These are phyloP conservation scores for Myxozyma sirexii DNA, from an alignment of 805 yeast genomes.

Conservation along the genomic window DNA sequence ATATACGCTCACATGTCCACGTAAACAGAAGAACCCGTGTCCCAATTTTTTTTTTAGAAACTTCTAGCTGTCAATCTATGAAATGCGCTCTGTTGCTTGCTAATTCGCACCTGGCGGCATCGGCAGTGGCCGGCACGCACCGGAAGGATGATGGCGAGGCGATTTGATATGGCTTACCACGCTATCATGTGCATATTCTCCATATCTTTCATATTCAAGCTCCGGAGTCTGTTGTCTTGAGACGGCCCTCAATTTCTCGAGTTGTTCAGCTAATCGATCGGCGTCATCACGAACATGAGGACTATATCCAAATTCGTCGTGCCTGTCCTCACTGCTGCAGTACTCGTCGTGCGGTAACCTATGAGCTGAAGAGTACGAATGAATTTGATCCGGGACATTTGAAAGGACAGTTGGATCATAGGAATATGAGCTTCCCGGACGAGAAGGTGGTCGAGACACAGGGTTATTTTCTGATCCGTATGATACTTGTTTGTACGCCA, in stretches of 20 bases:
- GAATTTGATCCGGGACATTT: constrained; percentile 12
- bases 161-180: not conserved
- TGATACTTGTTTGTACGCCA: not conserved
- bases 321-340: not conserved
- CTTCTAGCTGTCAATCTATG: too few relatives aligned
- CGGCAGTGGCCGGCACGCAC: constrained; percentile 1
- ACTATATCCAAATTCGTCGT: not conserved
- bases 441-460: not conserved
- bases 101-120: not conserved
- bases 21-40: too few relatives aligned
- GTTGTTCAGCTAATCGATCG: not conserved
- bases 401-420: constrained; percentile 13
- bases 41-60: too few relatives aligned
- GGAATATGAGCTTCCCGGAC: constrained; percentile 2
- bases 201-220: not conserved
- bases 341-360: not conserved
- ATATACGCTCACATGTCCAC: too few relatives aligned
- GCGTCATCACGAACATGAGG: not conserved
- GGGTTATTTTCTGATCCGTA: not conserved
- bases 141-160: not conserved
- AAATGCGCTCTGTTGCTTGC: not conserved
- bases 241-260: not conserved
- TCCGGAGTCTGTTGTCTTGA: not conserved
- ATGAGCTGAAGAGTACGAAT: not conserved
- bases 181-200: not conserved